Conservation (phyloP, 805 yeast genomes). For the Cyberlindnera amylophila region DNA sequence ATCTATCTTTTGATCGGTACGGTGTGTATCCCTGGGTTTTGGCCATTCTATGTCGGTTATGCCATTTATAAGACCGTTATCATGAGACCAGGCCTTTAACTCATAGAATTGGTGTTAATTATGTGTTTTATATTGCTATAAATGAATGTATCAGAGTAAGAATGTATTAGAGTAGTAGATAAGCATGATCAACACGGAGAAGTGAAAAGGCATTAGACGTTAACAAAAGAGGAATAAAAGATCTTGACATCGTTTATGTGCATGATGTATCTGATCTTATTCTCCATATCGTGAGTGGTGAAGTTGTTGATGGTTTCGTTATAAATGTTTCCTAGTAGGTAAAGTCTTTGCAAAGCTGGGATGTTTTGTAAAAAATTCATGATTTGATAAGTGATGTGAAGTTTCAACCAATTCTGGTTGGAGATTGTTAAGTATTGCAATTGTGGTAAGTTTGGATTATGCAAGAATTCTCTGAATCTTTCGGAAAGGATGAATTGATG, state of each 20-base stretch:
- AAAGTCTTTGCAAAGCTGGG: slow-evolving; percentile 29
- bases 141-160: no score
- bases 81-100: no score
- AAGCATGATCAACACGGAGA: neutral
- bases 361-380: slow-evolving; percentile 31
- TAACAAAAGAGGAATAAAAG: slow-evolving; percentile 31
- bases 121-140: no score
- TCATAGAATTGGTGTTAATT: no score
- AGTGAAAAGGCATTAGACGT: neutral
- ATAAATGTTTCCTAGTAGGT: slow-evolving; percentile 31
- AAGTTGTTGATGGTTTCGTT: slow-evolving; percentile 32
- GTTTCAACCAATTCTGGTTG: slow-evolving; percentile 26
- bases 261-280: slow-evolving; percentile 26
- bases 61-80: neutral
- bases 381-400: slow-evolving; percentile 31
- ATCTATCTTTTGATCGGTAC: neutral
- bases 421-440: slow-evolving; percentile 28
- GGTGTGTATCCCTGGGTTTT: neutral
- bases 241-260: slow-evolving; percentile 31
- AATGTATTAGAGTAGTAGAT: neutral
- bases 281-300: slow-evolving; percentile 27
- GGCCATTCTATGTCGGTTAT: neutral
- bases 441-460: slow-evolving; percentile 27
- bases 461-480: slow-evolving; percentile 31
- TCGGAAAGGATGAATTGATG: slow-evolving; percentile 35